A percentile compares a stretch with the other conserved stretches of the same genome.
These are phyloP conservation scores for Botryosphaeria dothidea DNA, from an alignment of 2,329 filamentous ascomycete genomes.

Conservation along the genomic window DNA sequence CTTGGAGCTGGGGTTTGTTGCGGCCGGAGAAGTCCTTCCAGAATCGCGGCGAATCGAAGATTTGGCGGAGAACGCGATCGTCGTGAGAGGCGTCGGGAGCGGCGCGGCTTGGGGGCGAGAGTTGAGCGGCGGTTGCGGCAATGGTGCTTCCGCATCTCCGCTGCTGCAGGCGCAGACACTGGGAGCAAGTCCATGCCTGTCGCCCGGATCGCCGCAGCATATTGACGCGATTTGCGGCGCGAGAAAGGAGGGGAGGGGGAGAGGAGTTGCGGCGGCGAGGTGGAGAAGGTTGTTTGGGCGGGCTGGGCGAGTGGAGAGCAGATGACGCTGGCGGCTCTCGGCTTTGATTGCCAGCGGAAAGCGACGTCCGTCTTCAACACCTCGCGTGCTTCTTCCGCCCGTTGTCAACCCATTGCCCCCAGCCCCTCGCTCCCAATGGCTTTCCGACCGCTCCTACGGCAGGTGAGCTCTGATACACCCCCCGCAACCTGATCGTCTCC, in stretches of 20 bases:
- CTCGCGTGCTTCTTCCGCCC: constrained; percentile 20
- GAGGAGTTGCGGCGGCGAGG: constrained; percentile 1
- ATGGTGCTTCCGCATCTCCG: constrained; percentile 39
- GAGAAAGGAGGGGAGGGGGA: background rate
- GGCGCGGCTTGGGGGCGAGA: constrained; percentile 36
- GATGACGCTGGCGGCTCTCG: constrained; percentile 12
- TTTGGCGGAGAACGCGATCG: constrained; percentile 71
- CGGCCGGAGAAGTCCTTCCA: constrained; percentile 66
- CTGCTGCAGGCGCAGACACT: constrained; percentile 50
- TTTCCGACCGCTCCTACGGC: constrained; percentile 54
- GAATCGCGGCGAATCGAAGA: constrained; percentile 76
- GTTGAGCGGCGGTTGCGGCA: constrained; percentile 33
- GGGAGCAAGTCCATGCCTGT: constrained; percentile 63
- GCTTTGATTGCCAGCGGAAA: background rate
- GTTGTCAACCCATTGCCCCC: constrained; percentile 22
- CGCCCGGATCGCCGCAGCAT: constrained; percentile 45
- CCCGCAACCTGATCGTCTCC: constrained; percentile 21
- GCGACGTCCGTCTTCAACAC: constrained; percentile 26
- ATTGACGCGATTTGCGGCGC: background rate
- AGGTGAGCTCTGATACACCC: constrained; percentile 40
- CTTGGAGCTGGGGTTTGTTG: constrained; percentile 44
- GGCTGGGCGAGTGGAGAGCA: constrained; percentile 2
- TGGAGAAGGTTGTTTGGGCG: background rate
- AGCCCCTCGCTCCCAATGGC: constrained; percentile 46
- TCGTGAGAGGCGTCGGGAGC: constrained; percentile 56